phyloP scores from a whole-genome alignment of 2,329 filamentous ascomycete genomes.

The Aspergillus sojae region DNA sequence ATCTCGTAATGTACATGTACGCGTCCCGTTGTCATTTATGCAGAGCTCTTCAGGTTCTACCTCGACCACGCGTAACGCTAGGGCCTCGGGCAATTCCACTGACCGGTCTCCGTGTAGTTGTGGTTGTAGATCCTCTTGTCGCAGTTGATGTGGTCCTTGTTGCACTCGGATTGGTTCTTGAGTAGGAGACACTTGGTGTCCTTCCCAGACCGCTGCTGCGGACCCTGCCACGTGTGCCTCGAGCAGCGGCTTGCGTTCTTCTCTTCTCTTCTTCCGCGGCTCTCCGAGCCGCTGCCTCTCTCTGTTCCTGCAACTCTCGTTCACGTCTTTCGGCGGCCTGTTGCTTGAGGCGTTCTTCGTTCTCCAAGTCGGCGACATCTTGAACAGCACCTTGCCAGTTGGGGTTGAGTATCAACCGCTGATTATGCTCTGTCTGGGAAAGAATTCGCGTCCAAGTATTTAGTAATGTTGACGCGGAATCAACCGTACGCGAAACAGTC shows the following conservation, averaged over 20 bases:
- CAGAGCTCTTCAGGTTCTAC: constrained; percentile 26
- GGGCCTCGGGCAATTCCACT: constrained; percentile 44
- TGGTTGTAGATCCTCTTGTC: constrained; percentile 32
- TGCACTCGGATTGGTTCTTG: constrained; percentile 26
- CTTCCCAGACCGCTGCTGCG: constrained; percentile 38
- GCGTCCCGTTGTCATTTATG: not conserved
- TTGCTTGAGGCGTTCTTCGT: constrained; percentile 72
- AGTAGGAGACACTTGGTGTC: constrained; percentile 37
- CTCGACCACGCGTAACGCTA: constrained; percentile 38
- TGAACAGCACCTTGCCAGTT: constrained; percentile 86
- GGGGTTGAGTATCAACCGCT: constrained; percentile 84
- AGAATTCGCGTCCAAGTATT: constrained; percentile 96
- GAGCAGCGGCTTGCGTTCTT: constrained; percentile 37
- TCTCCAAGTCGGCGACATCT: constrained; percentile 84
- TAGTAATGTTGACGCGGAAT: constrained; percentile 83
- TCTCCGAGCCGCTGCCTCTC: constrained; percentile 65
- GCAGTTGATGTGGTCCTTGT: constrained; percentile 34
- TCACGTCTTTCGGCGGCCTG: constrained; percentile 77
- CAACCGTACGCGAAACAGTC: constrained; percentile 84
- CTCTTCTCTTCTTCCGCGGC: constrained; percentile 53
- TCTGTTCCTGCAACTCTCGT: constrained; percentile 75
- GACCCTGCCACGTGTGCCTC: constrained; percentile 39
- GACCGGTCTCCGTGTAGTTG: constrained; percentile 39
- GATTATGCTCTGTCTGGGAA: constrained; percentile 96
- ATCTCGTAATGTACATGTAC: constrained; percentile 22